These are phyloP conservation scores for Sabuloglossum arenarium DNA, from an alignment of 495 filamentous ascomycete genomes.

Conservation along the genomic window DNA sequence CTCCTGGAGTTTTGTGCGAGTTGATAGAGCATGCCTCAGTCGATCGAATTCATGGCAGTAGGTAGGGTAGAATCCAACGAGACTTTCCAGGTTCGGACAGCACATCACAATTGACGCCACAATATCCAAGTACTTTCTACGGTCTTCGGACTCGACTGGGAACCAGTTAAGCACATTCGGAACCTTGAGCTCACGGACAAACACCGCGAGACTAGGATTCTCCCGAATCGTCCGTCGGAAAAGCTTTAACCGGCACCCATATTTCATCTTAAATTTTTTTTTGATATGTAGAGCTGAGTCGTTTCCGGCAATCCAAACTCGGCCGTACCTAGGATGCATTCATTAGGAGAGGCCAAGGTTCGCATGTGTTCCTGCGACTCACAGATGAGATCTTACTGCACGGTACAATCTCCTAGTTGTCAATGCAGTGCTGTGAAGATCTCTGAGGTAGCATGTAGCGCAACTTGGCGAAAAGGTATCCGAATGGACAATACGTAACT, in stretches of 20 bases:
- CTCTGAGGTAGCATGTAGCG: constrained; percentile 58
- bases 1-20: constrained; percentile 49
- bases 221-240: constrained; percentile 56
- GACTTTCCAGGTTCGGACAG: constrained; percentile 63
- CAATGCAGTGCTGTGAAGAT: constrained; percentile 44
- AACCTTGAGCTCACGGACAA: constrained; percentile 56
- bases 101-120: constrained; percentile 68
- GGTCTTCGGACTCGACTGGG: background rate
- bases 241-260: constrained; percentile 48
- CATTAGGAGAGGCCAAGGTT: background rate
- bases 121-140: constrained; percentile 26
- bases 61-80: constrained; percentile 47
- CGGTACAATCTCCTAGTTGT: constrained; percentile 47
- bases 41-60: constrained; percentile 58
- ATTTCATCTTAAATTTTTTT: constrained; percentile 43
- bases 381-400: constrained; percentile 43
- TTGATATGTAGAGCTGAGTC: constrained; percentile 40
- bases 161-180: constrained; percentile 21
- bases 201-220: constrained; percentile 44
- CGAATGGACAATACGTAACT: constrained; percentile 28
- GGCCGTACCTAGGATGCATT: constrained; percentile 34
- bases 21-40: constrained; percentile 58
- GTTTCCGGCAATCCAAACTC: constrained; percentile 45
- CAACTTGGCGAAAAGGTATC: constrained; percentile 27
- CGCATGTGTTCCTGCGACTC: constrained; percentile 13